Evolutionary conservation across 1,284 basidiomycete genomes (phyloP), one percentile per base, ranked within the genome.

Genomic region (Cryptococcus sp.): DNA sequence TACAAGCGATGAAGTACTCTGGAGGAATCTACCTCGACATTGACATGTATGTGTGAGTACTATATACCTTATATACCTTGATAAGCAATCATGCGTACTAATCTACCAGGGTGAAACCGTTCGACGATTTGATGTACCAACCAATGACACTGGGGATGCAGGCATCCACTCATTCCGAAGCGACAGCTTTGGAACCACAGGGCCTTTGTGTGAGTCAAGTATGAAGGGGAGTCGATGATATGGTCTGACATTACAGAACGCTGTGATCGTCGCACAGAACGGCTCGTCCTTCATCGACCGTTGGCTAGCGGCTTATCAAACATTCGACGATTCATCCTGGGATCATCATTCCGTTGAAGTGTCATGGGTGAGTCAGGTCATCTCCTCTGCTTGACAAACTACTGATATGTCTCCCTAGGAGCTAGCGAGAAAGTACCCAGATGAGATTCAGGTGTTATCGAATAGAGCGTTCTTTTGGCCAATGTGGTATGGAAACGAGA

Each of bases 11-110:
- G 60, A 66, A 73, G 53, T 58, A 67, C 51, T 66, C 68, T 4
- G 79, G 80, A 4, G 80, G 80, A 7, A 77, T 80, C 30, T 80
- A 80, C 57, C 69, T 80, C 14, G 80, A 81, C 56, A 76, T 79
- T n/a, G 80, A 81, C 60, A 67, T 73, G 53, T 77, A 64, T 57
- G 64, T 76, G 76, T 76, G 54, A 59, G 71, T 67, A 6, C n/a
- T 7, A 34, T 13, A 34, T 32, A 32, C 23, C 3, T 45, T 36
- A 5, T 50, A 31, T 33, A 8, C 11, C 35, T 31, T 34, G 41
- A 49, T 34, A 30, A 8, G 50, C 11, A 51, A 48, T 47, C 14
- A 45, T 46, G 8, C 10, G 10, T 23, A 8, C 44, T 46, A 8
- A 30, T 46, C 8, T 8, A n/a, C 10, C 60, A 71, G 70, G 4